Percentiles rank a stretch among this genome's conserved stretches.
These are phyloP conservation scores for Pistacia vera DNA, from an alignment of 345 rosid genomes.

Conservation along the genomic window DNA sequence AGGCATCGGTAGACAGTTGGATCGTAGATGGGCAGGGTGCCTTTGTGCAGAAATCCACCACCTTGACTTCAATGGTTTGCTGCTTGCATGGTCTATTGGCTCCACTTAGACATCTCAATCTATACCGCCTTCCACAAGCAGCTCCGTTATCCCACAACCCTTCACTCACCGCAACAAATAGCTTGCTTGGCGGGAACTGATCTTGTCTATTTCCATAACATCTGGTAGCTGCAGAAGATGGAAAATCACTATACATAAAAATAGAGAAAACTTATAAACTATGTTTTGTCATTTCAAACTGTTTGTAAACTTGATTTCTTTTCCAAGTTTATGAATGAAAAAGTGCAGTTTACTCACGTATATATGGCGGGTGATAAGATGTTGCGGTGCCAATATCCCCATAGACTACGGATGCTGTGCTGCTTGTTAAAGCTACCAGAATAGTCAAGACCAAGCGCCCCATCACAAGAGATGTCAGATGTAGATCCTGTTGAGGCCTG, in stretches of 20 bases:
- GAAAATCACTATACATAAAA: neutral
- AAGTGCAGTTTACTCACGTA: slow-evolving; percentile 11
- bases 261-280: neutral
- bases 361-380: slow-evolving; percentile 25
- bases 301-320: neutral
- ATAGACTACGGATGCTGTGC: neutral
- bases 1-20: slow-evolving; percentile 31
- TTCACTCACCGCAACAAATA: slow-evolving; percentile 34
- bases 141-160: slow-evolving; percentile 40
- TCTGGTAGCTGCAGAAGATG: slow-evolving; percentile 16
- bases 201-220: slow-evolving; percentile 30
- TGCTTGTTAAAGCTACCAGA: slow-evolving; percentile 19
- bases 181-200: slow-evolving; percentile 30
- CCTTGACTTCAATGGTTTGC: slow-evolving; percentile 29
- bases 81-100: slow-evolving; percentile 22
- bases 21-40: slow-evolving; percentile 37
- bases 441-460: slow-evolving; percentile 5
- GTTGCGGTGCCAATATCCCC: slow-evolving; percentile 39
- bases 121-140: slow-evolving; percentile 35
- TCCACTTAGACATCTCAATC: slow-evolving; percentile 39
- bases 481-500: neutral
- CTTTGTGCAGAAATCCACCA: slow-evolving; percentile 36
- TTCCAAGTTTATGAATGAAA: neutral
- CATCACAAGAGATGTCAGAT: neutral
- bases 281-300: neutral